Percentiles rank a stretch among this genome's conserved stretches.
Evolutionary conservation across 2,329 filamentous ascomycete genomes (phyloP).

Genomic region (Graphiopsis chlorocephala): DNA sequence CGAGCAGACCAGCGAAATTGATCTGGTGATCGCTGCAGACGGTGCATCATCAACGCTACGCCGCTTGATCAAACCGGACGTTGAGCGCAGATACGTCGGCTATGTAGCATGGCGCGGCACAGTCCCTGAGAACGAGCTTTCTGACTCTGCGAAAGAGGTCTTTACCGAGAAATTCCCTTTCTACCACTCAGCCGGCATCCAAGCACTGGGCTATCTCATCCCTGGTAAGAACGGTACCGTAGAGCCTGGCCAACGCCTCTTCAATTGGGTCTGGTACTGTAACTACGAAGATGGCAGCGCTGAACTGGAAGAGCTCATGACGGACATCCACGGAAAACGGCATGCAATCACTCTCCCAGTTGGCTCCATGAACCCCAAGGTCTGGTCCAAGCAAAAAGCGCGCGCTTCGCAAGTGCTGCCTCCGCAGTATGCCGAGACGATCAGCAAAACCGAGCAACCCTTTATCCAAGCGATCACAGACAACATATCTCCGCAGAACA

Average conservation of each 20-base stretch:
- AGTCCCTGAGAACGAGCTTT: slow-evolving; percentile 35
- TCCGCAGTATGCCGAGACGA: slow-evolving; percentile 43
- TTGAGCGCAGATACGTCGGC: slow-evolving; percentile 32
- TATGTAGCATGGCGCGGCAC: slow-evolving; percentile 35
- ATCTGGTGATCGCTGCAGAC: slow-evolving; percentile 46
- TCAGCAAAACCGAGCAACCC: slow-evolving; percentile 40
- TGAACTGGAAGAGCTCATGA: slow-evolving; percentile 45
- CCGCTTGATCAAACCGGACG: slow-evolving; percentile 25
- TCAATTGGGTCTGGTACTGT: slow-evolving; percentile 51
- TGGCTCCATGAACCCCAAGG: slow-evolving; percentile 38
- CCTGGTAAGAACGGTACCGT: slow-evolving; percentile 43
- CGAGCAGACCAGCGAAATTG: slow-evolving; percentile 26
- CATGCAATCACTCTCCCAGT: slow-evolving; percentile 46
- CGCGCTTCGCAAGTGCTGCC: slow-evolving; percentile 36
- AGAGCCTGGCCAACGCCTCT: slow-evolving; percentile 39
- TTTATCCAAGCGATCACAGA: slow-evolving; percentile 50
- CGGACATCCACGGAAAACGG: slow-evolving; percentile 40
- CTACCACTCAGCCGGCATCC: slow-evolving; percentile 38
- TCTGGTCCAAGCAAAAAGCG: slow-evolving; percentile 40
- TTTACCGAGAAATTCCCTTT: slow-evolving; percentile 43
- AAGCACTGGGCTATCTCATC: slow-evolving; percentile 46
- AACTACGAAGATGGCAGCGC: slow-evolving; percentile 40
- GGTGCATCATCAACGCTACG: slow-evolving; percentile 35
- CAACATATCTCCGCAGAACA: slow-evolving; percentile 37
- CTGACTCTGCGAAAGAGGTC: slow-evolving; percentile 29